Evolutionary conservation across 2,329 filamentous ascomycete species (phyloP), one percentile per base, ranked within the genome.

Genomic region (Botrytis squamosa): DNA sequence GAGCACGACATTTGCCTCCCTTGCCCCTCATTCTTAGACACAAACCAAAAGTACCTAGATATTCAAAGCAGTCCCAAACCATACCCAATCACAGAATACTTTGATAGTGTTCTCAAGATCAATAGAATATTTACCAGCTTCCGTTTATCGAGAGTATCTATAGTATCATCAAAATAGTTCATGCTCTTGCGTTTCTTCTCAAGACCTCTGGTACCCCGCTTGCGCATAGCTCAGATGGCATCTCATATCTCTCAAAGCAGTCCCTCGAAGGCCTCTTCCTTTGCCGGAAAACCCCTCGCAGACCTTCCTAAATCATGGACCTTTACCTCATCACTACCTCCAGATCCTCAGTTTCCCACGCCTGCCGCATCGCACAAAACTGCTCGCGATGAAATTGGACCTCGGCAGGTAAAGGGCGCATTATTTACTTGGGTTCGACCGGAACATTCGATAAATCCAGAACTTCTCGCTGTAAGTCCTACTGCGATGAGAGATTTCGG

Each of bases 341-440:
- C 94, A 14, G 96, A 99, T 80, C 83, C 91, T 18, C 84, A 88
- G 42, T 97, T 93, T 81, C 91, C 94, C 25, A 97, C 94, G 0
- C 94, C 96, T 0, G 88, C 90, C 75, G 87, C 88, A 74, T 98
- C 95, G 0, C 93, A 98, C 82, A 88, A 89, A 77, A 94, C 93
- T 0, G 91, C 94, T 1, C 90, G 95, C 79, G 88, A 92, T 73
- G 85, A 91, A 52, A 91, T 98, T 67, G 87, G 88, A 0, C 95
- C 96, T 25, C 92, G 95, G 67, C 87, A 94, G 82, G 96, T 99
- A 59, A 93, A 91, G 81, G 89, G 91, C 74, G 95, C 96, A 6
- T 84, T 95, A 69, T 99, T 93, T 83, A 97, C 95, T 14, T 99
- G 91, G 86, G 94, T 99, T 33, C 90, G 94, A 6, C 96, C 96